Conservation (phyloP, 768 basidiomycete species). For the Naganishia onofrii region DNA sequence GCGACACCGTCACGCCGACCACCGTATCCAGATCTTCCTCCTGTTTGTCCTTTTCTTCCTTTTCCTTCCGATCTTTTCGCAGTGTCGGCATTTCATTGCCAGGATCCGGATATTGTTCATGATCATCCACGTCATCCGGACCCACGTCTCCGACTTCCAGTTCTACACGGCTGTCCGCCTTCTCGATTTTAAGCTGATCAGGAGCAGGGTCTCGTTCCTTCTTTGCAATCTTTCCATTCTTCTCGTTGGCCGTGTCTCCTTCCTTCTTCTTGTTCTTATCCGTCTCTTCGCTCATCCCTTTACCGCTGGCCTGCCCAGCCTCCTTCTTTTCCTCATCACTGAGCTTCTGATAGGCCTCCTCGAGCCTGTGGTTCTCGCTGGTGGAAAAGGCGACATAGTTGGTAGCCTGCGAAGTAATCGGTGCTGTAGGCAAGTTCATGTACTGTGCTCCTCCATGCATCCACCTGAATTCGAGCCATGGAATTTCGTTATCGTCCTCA, state of each 20-base stretch:
- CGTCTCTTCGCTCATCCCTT: conserved; percentile 29
- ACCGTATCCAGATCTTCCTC: conserved; percentile 46
- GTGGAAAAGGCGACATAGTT: conserved; percentile 46
- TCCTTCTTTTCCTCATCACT: conserved; percentile 34
- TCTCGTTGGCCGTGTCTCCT: background rate
- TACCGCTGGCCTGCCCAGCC: conserved; percentile 10
- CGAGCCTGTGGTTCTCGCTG: conserved; percentile 42
- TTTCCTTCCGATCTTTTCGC: conserved; percentile 16
- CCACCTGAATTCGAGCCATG: conserved; percentile 36
- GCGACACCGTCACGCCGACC: conserved; percentile 46
- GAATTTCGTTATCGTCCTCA: conserved; percentile 22
- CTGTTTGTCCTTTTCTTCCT: conserved; percentile 42
- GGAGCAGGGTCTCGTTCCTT: conserved; percentile 9
- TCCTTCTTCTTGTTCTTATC: conserved; percentile 24
- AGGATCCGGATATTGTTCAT: conserved; percentile 27
- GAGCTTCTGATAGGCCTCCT: conserved; percentile 38
- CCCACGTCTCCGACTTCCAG: background rate
- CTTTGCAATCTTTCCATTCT: conserved; percentile 8
- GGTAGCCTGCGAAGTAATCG: conserved; percentile 44
- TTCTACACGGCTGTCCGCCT: background rate
- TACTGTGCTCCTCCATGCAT: conserved; percentile 49
- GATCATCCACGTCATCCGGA: conserved; percentile 20
- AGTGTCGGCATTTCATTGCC: conserved; percentile 10
- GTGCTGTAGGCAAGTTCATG: conserved; percentile 46
- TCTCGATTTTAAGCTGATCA: conserved; percentile 11